Evolutionary conservation across 2,329 filamentous ascomycete genomes (phyloP), one percentile per base, ranked within the genome.

Genomic region (Talaromyces sp.): DNA sequence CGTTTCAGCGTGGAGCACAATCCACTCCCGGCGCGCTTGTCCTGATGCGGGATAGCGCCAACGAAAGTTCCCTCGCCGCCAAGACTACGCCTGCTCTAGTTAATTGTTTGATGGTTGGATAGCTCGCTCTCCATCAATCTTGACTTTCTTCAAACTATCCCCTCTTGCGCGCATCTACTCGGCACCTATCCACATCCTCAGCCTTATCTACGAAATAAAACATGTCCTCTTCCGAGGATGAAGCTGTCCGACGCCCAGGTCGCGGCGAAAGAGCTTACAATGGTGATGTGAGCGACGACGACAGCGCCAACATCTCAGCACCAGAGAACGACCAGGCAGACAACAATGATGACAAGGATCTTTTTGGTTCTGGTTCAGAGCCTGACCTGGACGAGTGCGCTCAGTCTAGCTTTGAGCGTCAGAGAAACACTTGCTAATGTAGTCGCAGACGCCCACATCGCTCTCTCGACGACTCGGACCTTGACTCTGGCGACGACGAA

Each of bases 401-500:
- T 54, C 19, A 25, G 45, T 35, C 54, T 49, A 33, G 43, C 43
- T 22, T 49, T 25, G 17, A 33, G 41, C 27, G 54, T 41, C 15
- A 17, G 64, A 25, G n/a, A 25, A 56, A 19, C 25, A 47, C 19
- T 64, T 52, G 63, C 70, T 73, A 65, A 73, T 54, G 22, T 43
- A 31, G 33, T 33, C 22, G 17, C 57, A 79, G 78, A 60, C 72
- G 65, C 64, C 69, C 70, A 35, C 70, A 77, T 65, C 82, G 84
- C 66, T 81, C 79, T 67, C 78, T 89, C 13, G 85, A 88, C 65
- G 86, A 89, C 71, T 82, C 84, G 67, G 85, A 88, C 62, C 81
- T 89, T 45, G 87, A 89, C 71, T 89, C 86, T 11, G 86, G 85
- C 50, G 87, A 89, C 70, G 87, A 89, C 69, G 80, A 85, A 67